These are phyloP conservation scores for Mycena galopus DNA, from an alignment of 768 basidiomycete species.

Conservation along the genomic window DNA sequence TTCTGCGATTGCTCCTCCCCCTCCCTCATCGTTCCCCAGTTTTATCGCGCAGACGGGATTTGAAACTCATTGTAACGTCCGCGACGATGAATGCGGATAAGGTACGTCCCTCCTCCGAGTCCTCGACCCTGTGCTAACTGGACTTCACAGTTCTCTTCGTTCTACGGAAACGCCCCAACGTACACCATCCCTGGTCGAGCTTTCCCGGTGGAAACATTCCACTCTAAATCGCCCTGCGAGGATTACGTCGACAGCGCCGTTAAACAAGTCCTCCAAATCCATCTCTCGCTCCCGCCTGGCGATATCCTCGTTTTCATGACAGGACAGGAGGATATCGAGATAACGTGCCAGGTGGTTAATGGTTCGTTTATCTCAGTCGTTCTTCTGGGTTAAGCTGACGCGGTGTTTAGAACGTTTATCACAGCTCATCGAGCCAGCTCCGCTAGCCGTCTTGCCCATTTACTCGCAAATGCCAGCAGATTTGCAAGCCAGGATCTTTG, in stretches of 20 bases:
- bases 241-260: constrained; percentile 99
- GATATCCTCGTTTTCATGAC: constrained; percentile 99
- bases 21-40: constrained; percentile 56
- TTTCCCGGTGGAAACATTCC: constrained; percentile 97
- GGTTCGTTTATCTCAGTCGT: constrained; percentile 67
- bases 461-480: constrained; percentile 99
- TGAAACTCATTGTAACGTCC: constrained; percentile 97
- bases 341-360: constrained; percentile 93
- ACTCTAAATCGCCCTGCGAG: constrained; percentile 97
- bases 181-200: constrained; percentile 95
- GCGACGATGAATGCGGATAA: constrained; percentile 99
- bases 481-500: constrained; percentile 97
- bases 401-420: constrained; percentile 80
- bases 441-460: constrained; percentile 93
- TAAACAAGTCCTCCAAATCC: constrained; percentile 97
- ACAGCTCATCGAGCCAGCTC: constrained; percentile 92
- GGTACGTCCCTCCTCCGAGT: constrained; percentile 56
- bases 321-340: constrained; percentile 98
- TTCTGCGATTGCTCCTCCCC: background rate
- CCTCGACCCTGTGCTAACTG: background rate
- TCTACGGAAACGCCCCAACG: constrained; percentile 95
- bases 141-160: constrained; percentile 83
- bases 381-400: too few species aligned
- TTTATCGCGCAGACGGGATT: constrained; percentile 89
- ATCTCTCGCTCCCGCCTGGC: constrained; percentile 91